A percentile compares a stretch with the other conserved stretches of the same genome.
phyloP scores from a whole-genome alignment of 495 filamentous ascomycete genomes.

The Cercophora scortea region DNA sequence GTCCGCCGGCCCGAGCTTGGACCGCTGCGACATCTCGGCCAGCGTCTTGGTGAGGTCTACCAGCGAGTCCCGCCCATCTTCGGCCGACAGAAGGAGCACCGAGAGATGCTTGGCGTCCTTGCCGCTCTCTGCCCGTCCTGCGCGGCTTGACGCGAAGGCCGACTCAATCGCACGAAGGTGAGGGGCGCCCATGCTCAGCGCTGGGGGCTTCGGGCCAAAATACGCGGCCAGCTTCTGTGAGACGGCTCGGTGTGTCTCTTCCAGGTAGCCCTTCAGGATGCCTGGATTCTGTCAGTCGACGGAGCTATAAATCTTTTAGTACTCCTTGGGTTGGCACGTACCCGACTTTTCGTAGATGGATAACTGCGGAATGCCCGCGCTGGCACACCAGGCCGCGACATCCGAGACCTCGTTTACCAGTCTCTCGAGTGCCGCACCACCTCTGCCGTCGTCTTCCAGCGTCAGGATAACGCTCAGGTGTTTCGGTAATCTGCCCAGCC shows the following conservation, averaged over 20 bases:
- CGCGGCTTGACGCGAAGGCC: constrained; percentile 12
- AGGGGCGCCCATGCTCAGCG: constrained; percentile 67
- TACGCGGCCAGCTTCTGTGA: constrained; percentile 70
- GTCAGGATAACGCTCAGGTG: constrained; percentile 85
- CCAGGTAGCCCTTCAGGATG: constrained; percentile 75
- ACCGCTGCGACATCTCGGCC: constrained; percentile 86
- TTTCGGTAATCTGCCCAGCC: constrained; percentile 60
- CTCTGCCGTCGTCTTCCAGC: constrained; percentile 58
- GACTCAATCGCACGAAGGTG: constrained; percentile 53
- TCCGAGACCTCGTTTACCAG: constrained; percentile 87
- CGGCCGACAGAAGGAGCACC: constrained; percentile 78
- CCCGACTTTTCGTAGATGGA: constrained; percentile 90
- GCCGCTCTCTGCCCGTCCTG: constrained; percentile 9
- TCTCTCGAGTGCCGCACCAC: constrained; percentile 61
- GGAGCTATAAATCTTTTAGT: background rate
- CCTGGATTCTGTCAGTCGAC: constrained; percentile 40
- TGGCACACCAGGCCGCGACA: constrained; percentile 83
- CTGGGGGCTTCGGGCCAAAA: constrained; percentile 63
- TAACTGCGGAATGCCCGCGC: constrained; percentile 73
- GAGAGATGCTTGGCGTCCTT: constrained; percentile 44
- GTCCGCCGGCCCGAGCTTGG: constrained; percentile 68
- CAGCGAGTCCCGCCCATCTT: constrained; percentile 85
- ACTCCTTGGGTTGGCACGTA: constrained; percentile 27
- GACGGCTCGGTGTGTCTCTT: constrained; percentile 65
- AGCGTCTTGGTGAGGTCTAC: constrained; percentile 94